phyloP scores from a whole-genome alignment of 495 filamentous ascomycete genomes.

The Neurospora intermedia region DNA sequence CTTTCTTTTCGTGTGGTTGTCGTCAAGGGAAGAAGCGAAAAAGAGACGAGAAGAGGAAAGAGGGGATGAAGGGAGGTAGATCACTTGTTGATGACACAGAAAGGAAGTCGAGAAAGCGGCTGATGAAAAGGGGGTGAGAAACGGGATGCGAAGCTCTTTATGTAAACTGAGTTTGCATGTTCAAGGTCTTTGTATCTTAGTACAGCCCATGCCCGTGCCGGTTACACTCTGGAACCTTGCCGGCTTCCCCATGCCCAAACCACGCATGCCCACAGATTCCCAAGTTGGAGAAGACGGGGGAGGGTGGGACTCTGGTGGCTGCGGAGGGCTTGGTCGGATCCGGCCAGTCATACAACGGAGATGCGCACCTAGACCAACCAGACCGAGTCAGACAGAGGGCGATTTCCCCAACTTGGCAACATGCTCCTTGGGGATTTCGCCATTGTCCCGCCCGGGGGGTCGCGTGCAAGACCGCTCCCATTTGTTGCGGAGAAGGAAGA shows the following conservation, averaged over 20 bases:
- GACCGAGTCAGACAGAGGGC: slow-evolving; percentile 11
- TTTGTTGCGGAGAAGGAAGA: background rate
- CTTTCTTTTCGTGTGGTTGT: slow-evolving; percentile 1
- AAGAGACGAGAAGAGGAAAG: background rate
- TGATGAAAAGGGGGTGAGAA: background rate
- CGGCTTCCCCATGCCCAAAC: background rate
- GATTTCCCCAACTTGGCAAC: slow-evolving; percentile 23
- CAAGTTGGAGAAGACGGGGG: background rate
- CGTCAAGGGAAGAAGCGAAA: slow-evolving; percentile 1
- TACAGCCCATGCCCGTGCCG: background rate
- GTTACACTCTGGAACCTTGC: background rate
- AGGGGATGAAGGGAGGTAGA: background rate
- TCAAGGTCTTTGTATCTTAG: background rate
- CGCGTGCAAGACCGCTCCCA: slow-evolving; percentile 9
- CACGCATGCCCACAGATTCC: background rate
- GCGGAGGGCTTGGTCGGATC: slow-evolving; percentile 6
- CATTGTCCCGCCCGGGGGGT: slow-evolving; percentile 22
- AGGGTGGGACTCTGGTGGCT: background rate
- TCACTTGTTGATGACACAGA: background rate
- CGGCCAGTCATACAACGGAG: slow-evolving; percentile 14
- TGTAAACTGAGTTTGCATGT: background rate
- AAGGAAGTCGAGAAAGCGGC: background rate
- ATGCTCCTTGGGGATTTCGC: slow-evolving; percentile 23
- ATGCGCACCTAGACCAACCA: background rate
- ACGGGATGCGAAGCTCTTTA: background rate